Base-by-base conservation (phyloP, 768 basidiomycete species). In the Tubosaeta sp. region DNA sequence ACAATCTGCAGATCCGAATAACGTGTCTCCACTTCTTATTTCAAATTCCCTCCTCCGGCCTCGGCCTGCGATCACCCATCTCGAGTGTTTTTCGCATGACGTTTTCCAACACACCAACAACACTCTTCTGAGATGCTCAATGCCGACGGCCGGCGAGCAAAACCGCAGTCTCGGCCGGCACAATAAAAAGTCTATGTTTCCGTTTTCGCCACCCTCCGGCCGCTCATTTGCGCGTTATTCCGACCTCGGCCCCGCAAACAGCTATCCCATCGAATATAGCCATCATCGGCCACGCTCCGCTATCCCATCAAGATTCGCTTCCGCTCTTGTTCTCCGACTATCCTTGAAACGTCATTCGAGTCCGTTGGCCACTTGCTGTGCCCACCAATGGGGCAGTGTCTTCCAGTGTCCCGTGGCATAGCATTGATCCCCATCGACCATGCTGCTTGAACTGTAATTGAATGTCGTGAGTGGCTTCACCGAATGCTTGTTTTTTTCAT, bases 1-100 rank as follows among this genome's bases (percentile, higher is more conserved):
- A 32, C 36, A 48, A 67, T 68, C 62, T 66, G 66, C 60, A 67
- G 66, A 67, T 67, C 66, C 58, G 64, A 55, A 57, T 61, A 67
- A 66, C 62, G 54, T 64, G 59, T 63, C 46, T 27, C 18, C 49
- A 50, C 64, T 68, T 68, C 66, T 46, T 42, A 68, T 70, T 70
- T 66, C 56, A 60, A 68, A 68, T 69, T 22, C 2, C 2, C 27
- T 4, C 21, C 53, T 53, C 36, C 22, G 11, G 18, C 27, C 5
- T 27, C 46, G 57, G 58, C 30, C 34, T 54, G 35, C 29, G 21
- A 57, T 47, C 46, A 18, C 62, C n/a, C 49, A 44, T 49, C 56
- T 54, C 29, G 18, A 36, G 11, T 21, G 36, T 38, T 38, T 32
- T 38, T 38, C 36, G 36, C 36, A 38, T 38, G 36, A 38, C 36